These are phyloP conservation scores for Paraphoma sp. DNA, from an alignment of 2,329 filamentous ascomycete genomes.

Conservation along the genomic window DNA sequence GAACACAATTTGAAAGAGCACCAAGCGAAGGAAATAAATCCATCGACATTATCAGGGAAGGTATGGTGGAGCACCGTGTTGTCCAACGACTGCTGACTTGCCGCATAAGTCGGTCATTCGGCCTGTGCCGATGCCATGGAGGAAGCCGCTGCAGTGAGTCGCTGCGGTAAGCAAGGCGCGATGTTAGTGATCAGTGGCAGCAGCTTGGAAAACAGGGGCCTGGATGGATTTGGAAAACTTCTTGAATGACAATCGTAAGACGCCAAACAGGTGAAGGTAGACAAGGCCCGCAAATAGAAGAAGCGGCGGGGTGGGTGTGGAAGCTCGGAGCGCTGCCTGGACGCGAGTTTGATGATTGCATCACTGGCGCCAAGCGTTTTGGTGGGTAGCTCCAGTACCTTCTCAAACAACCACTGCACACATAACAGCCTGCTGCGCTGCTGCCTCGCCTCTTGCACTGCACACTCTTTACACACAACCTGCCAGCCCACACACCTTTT, in stretches of 20 bases:
- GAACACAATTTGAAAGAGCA: neutral
- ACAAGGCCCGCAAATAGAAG: neutral
- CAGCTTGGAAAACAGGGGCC: too few species aligned
- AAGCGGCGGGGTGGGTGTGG: neutral
- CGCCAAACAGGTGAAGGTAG: neutral
- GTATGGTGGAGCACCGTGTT: too few species aligned
- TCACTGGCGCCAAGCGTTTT: slow-evolving; percentile 17
- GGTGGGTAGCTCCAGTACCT: slow-evolving; percentile 30
- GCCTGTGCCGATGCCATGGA: too few species aligned
- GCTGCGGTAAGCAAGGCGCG: too few species aligned
- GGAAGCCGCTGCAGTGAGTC: too few species aligned
- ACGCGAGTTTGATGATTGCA: slow-evolving; percentile 6
- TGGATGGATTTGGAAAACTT: neutral
- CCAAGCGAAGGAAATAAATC: neutral
- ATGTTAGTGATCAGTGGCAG: too few species aligned
- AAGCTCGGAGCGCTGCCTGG: neutral
- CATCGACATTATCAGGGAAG: too few species aligned
- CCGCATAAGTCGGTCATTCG: too few species aligned
- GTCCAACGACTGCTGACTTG: too few species aligned
- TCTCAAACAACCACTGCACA: slow-evolving; percentile 21
- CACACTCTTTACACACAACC: slow-evolving; percentile 1
- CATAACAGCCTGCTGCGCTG: slow-evolving; percentile 14
- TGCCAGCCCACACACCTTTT: slow-evolving; percentile 2
- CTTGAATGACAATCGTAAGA: neutral
- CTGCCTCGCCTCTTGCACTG: slow-evolving; percentile 9